Evolutionary conservation across 768 basidiomycete genomes (phyloP), one percentile per base, ranked within the genome.

Genomic region (Nevesoporus exiguus): DNA sequence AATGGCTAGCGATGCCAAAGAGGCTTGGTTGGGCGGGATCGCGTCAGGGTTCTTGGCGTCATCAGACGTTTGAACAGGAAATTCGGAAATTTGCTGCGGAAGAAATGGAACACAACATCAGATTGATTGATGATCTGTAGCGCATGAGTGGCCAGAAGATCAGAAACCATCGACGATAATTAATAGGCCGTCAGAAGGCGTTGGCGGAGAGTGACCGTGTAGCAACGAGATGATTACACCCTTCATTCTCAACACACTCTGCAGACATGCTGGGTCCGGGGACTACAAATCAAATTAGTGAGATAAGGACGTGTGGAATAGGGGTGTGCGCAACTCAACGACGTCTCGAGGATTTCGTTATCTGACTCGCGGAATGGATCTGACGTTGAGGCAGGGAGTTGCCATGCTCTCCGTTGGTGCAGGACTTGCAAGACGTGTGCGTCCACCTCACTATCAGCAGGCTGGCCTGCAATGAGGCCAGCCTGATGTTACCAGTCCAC

Each of bases 141-240:
- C 30, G 82, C 83, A 65, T 84, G 76, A 40, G 82, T 83, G 62
- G 84, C 71, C 14, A 78, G 77, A 42, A 76, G 67, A 49, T 77
- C 69, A 45, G 74, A 68, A 9, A 69, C 67, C 11, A 73, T 76
- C 29, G 74, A 61, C 62, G 80, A 72, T 81, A 77, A 71, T 81
- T 80, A 72, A 81, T 79, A 63, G 81, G 86, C 85, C 85, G 72
- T 86, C 83, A 19, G 67, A 73, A 14, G 79, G 80, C 78, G 40
- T 41, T 15, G 14, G 66, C 6, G 80, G 82, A 4, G 78, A 4
- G 78, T 69, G 51, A 78, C 77, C 82, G 80, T 37, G 15, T 80
- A 80, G 63, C 66, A 25, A 70, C 62, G 2, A 75, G 74, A 34
- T 73, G 68, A 48, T 72, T 65, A 58, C 77, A 77, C 41, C 80